A percentile compares a stretch with the other conserved stretches of the same genome.
Evolutionary conservation across 768 basidiomycete genomes (phyloP).

Genomic region (Cystofilobasidium ferigula): DNA sequence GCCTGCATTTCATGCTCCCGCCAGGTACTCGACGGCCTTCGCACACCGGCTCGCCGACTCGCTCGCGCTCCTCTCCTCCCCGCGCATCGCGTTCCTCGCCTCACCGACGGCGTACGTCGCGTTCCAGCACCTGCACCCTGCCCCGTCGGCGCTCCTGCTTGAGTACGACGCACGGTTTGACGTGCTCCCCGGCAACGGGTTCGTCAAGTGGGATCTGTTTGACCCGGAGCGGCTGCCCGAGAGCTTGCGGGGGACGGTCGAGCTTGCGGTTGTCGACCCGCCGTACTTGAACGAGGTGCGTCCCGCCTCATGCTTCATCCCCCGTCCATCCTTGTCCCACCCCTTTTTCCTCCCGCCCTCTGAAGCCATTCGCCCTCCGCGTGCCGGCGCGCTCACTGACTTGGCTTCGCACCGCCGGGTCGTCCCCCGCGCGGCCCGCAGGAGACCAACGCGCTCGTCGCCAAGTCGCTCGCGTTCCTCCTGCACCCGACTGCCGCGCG

Average conservation of each 20-base stretch:
- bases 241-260: conserved; percentile 26
- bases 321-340: not conserved
- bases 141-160: conserved; percentile 25
- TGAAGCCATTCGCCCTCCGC: not conserved
- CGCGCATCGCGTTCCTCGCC: conserved; percentile 30
- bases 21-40: conserved; percentile 31
- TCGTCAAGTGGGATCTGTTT: conserved; percentile 31
- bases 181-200: conserved; percentile 25
- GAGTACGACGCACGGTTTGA: conserved; percentile 32
- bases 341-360: not conserved
- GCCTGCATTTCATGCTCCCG: not conserved
- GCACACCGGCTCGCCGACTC: conserved; percentile 27
- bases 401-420: not conserved
- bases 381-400: too few relatives aligned
- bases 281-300: conserved; percentile 33
- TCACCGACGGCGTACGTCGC: conserved; percentile 33
- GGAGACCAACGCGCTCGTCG: conserved; percentile 29
- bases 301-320: not conserved
- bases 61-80: conserved; percentile 23
- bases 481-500: conserved; percentile 26
- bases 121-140: conserved; percentile 29
- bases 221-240: conserved; percentile 27
- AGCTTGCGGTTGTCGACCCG: conserved; percentile 30
- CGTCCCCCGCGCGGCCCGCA: not conserved
- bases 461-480: conserved; percentile 25